Conservation (phyloP, 257 asterid genomes). For the Echium plantagineum region DNA sequence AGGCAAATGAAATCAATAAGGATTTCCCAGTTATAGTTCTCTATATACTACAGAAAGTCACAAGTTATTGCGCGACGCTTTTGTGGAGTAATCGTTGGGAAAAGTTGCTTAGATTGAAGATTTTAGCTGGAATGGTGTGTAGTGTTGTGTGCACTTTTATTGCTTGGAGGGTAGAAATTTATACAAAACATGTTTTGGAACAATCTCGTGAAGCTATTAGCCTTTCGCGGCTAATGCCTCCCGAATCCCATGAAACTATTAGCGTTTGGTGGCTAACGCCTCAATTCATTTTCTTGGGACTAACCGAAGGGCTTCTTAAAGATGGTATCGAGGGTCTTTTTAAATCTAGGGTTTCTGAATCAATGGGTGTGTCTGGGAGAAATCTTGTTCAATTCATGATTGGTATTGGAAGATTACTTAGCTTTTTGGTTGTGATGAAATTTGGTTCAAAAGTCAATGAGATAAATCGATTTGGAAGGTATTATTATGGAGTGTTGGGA, state of each 20-base stretch:
- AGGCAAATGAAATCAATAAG: neutral
- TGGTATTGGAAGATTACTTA: neutral
- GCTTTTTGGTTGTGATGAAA: neutral
- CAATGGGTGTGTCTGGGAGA: neutral
- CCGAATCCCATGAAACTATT: neutral
- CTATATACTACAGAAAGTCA: neutral
- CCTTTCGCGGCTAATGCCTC: too few relatives aligned
- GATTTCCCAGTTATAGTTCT: neutral
- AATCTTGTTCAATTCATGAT: neutral
- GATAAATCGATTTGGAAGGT: neutral
- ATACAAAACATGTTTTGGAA: too few relatives aligned
- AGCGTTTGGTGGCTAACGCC: neutral
- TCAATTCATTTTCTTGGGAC: neutral
- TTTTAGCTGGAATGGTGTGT: neutral
- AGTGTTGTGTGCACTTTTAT: neutral
- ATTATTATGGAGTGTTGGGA: neutral
- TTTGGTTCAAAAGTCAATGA: neutral
- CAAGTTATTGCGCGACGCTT: neutral
- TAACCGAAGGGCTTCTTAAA: neutral
- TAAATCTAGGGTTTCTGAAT: neutral
- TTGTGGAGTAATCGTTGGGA: neutral
- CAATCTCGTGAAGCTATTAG: too few relatives aligned
- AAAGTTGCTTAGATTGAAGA: neutral
- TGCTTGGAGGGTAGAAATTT: neutral
- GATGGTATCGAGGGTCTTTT: neutral